phyloP scores from a whole-genome alignment of 352 stramenopile species.

The Globisporangium mamillatum region DNA sequence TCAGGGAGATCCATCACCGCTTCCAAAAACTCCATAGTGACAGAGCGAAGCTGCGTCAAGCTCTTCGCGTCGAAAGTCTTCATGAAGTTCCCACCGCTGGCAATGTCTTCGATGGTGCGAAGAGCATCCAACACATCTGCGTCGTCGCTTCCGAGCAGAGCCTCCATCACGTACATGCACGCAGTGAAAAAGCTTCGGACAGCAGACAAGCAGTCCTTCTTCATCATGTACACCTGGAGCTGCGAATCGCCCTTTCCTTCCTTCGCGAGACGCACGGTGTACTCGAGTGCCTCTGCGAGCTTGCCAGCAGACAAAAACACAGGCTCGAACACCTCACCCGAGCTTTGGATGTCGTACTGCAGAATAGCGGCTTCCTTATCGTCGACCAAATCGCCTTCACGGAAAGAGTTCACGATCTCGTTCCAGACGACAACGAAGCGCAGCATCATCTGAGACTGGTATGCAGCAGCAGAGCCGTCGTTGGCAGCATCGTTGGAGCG shows the following conservation, averaged over 20 bases:
- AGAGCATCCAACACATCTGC: slow-evolving; percentile 61
- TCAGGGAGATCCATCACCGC: slow-evolving; percentile 70
- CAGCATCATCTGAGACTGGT: slow-evolving; percentile 71
- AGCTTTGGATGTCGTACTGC: slow-evolving; percentile 72
- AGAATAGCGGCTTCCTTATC: slow-evolving; percentile 73
- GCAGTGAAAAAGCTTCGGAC: slow-evolving; percentile 78
- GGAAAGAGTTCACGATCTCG: slow-evolving; percentile 77
- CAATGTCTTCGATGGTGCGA: slow-evolving; percentile 63
- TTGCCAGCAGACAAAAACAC: slow-evolving; percentile 80
- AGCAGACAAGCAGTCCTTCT: slow-evolving; percentile 68
- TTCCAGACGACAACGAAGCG: slow-evolving; percentile 83
- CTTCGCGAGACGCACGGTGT: slow-evolving; percentile 57
- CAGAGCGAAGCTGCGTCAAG: slow-evolving; percentile 43
- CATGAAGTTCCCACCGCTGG: slow-evolving; percentile 59
- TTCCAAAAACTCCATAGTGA: slow-evolving; percentile 73
- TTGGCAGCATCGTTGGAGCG: slow-evolving; percentile 53
- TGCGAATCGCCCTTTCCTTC: slow-evolving; percentile 68
- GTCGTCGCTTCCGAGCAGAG: slow-evolving; percentile 59
- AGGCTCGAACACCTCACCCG: slow-evolving; percentile 71
- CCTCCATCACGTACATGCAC: slow-evolving; percentile 70
- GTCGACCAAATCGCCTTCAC: slow-evolving; percentile 66
- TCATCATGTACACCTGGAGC: slow-evolving; percentile 59
- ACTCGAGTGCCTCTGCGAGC: slow-evolving; percentile 57
- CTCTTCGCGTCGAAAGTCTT: slow-evolving; percentile 58
- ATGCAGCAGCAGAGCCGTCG: slow-evolving; percentile 40